Conservation (phyloP, 2,329 filamentous ascomycete genomes). For the Myriosclerotinia duriaeana region DNA sequence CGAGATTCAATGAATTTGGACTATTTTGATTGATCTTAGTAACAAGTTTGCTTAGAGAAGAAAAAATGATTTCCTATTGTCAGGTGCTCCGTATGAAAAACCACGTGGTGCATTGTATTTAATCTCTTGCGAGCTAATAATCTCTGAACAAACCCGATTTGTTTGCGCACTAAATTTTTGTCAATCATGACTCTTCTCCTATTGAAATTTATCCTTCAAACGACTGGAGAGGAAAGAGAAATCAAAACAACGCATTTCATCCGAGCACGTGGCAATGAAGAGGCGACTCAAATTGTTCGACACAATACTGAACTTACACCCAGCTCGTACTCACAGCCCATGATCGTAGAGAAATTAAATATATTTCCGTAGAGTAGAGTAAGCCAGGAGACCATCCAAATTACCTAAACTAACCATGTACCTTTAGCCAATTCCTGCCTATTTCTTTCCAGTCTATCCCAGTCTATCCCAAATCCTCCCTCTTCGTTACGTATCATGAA, state of each 20-base stretch:
- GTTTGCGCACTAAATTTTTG: too few relatives aligned
- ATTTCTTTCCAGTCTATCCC: not conserved
- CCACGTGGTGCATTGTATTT: too few relatives aligned
- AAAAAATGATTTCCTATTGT: too few relatives aligned
- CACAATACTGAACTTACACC: not conserved
- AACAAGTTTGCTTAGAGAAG: too few relatives aligned
- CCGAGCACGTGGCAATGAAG: not conserved
- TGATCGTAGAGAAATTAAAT: not conserved
- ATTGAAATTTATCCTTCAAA: too few relatives aligned
- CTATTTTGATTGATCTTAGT: too few relatives aligned
- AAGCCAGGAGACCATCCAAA: not conserved
- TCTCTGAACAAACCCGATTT: too few relatives aligned
- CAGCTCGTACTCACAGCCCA: not conserved
- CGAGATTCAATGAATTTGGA: too few relatives aligned
- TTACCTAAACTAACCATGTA: not conserved
- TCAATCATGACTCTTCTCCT: too few relatives aligned
- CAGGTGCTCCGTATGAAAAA: too few relatives aligned
- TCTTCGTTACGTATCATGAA: not conserved
- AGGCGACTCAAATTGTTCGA: not conserved
- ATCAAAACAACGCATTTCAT: not conserved
- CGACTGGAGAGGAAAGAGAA: not conserved
- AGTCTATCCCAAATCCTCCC: constrained; percentile 1
- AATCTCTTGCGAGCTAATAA: too few relatives aligned
- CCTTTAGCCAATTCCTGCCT: not conserved
- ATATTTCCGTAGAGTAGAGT: not conserved